phyloP scores from a whole-genome alignment of 2,329 filamentous ascomycete species.

The Trichoderma sp. region DNA sequence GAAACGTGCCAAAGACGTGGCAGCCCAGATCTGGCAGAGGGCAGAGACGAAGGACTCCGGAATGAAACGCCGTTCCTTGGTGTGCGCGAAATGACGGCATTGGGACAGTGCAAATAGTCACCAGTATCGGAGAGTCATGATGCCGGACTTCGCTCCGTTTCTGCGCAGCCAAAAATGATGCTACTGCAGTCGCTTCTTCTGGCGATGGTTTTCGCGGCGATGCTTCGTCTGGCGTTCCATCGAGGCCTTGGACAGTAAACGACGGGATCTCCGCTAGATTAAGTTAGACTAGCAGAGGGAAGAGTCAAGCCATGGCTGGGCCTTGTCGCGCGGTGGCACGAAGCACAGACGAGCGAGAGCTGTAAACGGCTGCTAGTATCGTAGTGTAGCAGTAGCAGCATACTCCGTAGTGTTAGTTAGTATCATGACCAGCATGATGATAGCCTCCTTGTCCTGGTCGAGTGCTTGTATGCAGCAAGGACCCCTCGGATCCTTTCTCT shows the following conservation, averaged over 20 bases:
- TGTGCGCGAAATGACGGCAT: conserved; percentile 4
- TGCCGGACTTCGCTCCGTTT: conserved; percentile 5
- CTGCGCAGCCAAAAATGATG: background rate
- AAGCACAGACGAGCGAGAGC: background rate
- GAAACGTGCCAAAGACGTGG: conserved; percentile 18
- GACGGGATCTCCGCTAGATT: conserved; percentile 15
- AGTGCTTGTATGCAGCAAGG: background rate
- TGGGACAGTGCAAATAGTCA: background rate
- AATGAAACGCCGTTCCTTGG: conserved; percentile 3
- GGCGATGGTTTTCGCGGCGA: background rate
- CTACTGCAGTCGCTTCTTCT: conserved; percentile 9
- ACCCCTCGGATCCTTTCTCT: conserved; percentile 7
- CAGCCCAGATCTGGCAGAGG: conserved; percentile 19
- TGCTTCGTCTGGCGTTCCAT: conserved; percentile 1
- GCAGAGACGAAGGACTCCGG: background rate
- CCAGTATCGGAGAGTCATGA: background rate
- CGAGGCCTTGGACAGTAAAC: background rate
- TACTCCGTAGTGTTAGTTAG: background rate
- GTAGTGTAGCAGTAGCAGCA: background rate
- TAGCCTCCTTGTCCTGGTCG: background rate
- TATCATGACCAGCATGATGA: conserved; percentile 5
- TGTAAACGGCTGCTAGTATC: background rate
- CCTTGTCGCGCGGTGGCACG: background rate
- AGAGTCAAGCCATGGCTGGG: background rate
- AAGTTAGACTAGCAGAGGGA: background rate